Evolutionary conservation across 73 alveolate genomes (phyloP), one percentile per base, ranked within the genome.

Genomic region (Paramecium primaurelia): DNA sequence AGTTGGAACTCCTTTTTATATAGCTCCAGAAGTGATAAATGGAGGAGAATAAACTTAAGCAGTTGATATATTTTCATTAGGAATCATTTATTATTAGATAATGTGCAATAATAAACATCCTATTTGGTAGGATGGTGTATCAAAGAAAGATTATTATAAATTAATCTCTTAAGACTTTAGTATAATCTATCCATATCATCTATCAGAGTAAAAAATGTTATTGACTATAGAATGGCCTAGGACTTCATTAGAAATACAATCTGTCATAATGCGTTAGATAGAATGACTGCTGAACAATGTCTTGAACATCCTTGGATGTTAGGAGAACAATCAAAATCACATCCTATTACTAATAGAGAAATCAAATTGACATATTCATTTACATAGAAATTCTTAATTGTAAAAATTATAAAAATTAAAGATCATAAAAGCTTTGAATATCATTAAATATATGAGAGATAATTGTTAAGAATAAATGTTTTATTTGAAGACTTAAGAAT

Each of bases 271-370:
- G 22, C 87, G 2, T 9, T 37, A 1, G 59, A 73, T 73, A 32
- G 87, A 14, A 73, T 73, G 64, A 73, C 59, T 36, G 87, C 87
- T 4, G 37, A 73, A 73, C 40, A 73, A 38, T 73, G 87, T 73
- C 34, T 73, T 14, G 87, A 73, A 20, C 87, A 73, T 36, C 87
- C 87, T 0, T 73, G 87, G 87, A 73, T 73, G n/a, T 16, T 37
- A 37, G 87, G 87, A 18, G 87, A 73, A 38, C 34, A 36, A 73
- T 34, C 49, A 34, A 73, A 73, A 73, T 73, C 87, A 20, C 38
- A 73, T 16, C 87, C 87, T 12, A 37, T 37, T 16, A 73, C 87
- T 14, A 37, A 73, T 5, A 73, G 59, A 73, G 87, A 73, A 10
- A 64, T 64, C 6, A 64, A 64, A 34, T 64, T 32, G 30, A 64